Conservation (phyloP, 1,284 basidiomycete genomes). For the Neolentinus lepideus region DNA sequence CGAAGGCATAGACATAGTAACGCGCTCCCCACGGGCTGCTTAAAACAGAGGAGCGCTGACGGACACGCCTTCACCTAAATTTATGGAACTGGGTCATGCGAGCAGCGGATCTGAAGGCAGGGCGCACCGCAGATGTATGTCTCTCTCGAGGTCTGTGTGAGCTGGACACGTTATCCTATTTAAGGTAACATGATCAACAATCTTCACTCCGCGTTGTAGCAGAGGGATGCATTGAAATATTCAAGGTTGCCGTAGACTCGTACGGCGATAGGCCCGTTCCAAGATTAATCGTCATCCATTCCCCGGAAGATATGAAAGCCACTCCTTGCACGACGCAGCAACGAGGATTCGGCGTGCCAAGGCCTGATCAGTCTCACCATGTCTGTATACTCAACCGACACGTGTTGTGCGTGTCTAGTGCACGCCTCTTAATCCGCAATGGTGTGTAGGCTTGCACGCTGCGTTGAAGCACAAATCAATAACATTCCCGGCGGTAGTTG, state of each 20-base stretch:
- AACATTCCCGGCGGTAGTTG: background rate
- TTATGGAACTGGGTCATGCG: background rate
- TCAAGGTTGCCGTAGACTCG: background rate
- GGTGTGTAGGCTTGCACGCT: background rate
- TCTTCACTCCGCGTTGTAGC: background rate
- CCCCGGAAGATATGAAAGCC: conserved; percentile 1
- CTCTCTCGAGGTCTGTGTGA: background rate
- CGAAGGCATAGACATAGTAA: background rate
- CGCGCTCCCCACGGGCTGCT: background rate
- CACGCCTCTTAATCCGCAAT: background rate
- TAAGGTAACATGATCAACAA: background rate
- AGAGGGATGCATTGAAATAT: background rate
- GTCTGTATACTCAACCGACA: background rate
- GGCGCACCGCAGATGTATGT: background rate
- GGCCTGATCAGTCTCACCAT: background rate
- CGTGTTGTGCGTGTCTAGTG: background rate
- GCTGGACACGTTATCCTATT: background rate
- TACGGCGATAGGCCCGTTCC: background rate
- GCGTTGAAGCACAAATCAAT: background rate
- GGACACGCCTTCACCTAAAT: conserved; percentile 1
- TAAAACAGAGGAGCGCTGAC: background rate
- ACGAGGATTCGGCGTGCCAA: background rate
- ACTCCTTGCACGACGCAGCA: background rate
- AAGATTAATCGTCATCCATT: background rate
- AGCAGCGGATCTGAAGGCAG: background rate